A percentile compares a stretch with the other conserved stretches of the same genome.
These are phyloP conservation scores for Lipomyces chichibuensis DNA, from an alignment of 805 yeast genomes.

Conservation along the genomic window DNA sequence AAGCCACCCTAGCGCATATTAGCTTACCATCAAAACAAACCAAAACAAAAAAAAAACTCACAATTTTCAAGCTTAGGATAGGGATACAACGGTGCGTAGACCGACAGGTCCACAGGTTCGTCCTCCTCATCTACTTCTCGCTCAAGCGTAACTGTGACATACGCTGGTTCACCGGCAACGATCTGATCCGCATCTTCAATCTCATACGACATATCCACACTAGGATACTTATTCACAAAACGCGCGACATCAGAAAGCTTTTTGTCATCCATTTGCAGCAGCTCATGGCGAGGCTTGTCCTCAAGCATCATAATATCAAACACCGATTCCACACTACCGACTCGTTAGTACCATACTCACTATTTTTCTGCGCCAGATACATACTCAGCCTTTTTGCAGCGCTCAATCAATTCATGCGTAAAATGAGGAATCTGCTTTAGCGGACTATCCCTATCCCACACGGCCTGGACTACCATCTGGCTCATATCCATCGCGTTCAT, in stretches of 20 bases:
- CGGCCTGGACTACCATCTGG: slow-evolving; percentile 85
- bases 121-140: slow-evolving; percentile 71
- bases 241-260: slow-evolving; percentile 69
- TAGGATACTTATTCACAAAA: slow-evolving; percentile 89
- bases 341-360: not conserved
- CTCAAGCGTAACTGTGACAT: slow-evolving; percentile 46
- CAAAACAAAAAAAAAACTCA: slow-evolving; percentile 18
- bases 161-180: slow-evolving; percentile 54
- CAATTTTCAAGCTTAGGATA: slow-evolving; percentile 60
- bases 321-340: slow-evolving; percentile 63
- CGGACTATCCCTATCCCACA: slow-evolving; percentile 80
- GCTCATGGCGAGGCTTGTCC: slow-evolving; percentile 64
- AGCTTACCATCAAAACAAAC: slow-evolving; percentile 34
- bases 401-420: slow-evolving; percentile 51
- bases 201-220: slow-evolving; percentile 65
- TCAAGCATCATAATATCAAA: slow-evolving; percentile 76
- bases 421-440: slow-evolving; percentile 81
- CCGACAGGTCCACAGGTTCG: slow-evolving; percentile 57
- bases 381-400: slow-evolving; percentile 52
- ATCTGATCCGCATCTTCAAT: slow-evolving; percentile 50
- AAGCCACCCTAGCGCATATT: slow-evolving; percentile 68
- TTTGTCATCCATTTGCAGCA: slow-evolving; percentile 58
- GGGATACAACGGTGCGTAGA: slow-evolving; percentile 64
- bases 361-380: slow-evolving; percentile 8
- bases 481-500: slow-evolving; percentile 81